Conservation (phyloP, 2,329 filamentous ascomycete genomes). For the Claviceps monticola region DNA sequence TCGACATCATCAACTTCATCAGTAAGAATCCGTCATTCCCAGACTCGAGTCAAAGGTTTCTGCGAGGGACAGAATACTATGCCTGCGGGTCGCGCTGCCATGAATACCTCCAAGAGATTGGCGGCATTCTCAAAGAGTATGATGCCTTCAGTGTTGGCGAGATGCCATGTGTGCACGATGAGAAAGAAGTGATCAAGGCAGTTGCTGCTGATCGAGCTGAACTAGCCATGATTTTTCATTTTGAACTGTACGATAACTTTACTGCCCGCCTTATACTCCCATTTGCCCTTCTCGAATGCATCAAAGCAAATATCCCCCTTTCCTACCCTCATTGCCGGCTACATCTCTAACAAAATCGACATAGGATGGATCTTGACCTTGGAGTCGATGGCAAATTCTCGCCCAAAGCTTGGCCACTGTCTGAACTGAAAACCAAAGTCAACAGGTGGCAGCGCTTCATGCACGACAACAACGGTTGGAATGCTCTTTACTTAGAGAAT, state of each 20-base stretch:
- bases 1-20: constrained; percentile 56
- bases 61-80: constrained; percentile 28
- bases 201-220: constrained; percentile 44
- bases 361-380: constrained; percentile 35
- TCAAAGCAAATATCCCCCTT: not conserved
- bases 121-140: constrained; percentile 29
- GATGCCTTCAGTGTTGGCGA: constrained; percentile 39
- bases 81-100: constrained; percentile 38
- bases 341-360: not conserved
- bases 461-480: constrained; percentile 47
- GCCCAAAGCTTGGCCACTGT: constrained; percentile 29
- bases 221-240: constrained; percentile 61
- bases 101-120: constrained; percentile 32
- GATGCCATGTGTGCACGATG: constrained; percentile 32
- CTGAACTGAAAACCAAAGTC: constrained; percentile 37
- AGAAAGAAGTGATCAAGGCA: constrained; percentile 27
- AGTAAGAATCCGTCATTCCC: constrained; percentile 46
- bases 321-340: not conserved
- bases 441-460: constrained; percentile 47
- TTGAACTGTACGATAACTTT: constrained; percentile 37
- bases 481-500: constrained; percentile 51
- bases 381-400: constrained; percentile 30
- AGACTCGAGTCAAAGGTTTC: constrained; percentile 25
- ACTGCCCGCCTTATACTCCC: not conserved
- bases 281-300: not conserved